Evolutionary conservation across 2,329 filamentous ascomycete genomes (phyloP), one percentile per base, ranked within the genome.

Genomic region (Pestalotiopsis sp.): DNA sequence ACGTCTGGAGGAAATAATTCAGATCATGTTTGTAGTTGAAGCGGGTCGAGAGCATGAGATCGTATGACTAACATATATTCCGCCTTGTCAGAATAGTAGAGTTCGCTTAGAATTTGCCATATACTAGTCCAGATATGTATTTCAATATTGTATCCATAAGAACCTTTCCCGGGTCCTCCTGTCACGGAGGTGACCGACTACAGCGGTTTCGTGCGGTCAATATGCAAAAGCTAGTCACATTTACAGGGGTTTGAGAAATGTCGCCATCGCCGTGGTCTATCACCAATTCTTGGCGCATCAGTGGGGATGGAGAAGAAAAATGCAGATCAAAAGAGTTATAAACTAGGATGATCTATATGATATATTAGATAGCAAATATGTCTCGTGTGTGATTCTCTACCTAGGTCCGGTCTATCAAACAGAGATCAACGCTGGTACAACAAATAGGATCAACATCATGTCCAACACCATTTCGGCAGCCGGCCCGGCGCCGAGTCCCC

Each of bases 281-380:
- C 61, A 52, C 41, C 61, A 45, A 64, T 45, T 64, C 61, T 64
- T 64, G 61, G 61, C 61, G 41, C 38, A 61, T 61, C 59, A 20
- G 59, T 61, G 27, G 59, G 36, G 59, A 61, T 36, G 3, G 6
- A n/a, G 17, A 20, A 39, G 38, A 13, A 61, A 61, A 36, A 14
- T 61, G 59, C 59, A 61, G 3, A 12, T 27, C n/a, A 20, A 39
- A 20, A 61, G 59, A 36, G n/a, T 61, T 3, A 36, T 61, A 59
- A 14, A 23, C 20, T 7, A n/a, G 59, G 17, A 61, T 2, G 14
- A 17, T 17, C 57, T 1, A 25, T n/a, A n/a, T 27, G 2, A n/a
- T 59, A 59, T 59, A 27, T 52, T 52, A 52, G 3, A 52, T 52
- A 7, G 45, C n/a, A n/a, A n/a, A 1, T 11, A 17, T 52, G 14